A percentile compares a stretch with the other conserved stretches of the same genome.
Evolutionary conservation across 2,329 filamentous ascomycete species (phyloP).

Genomic region (Amylocarpus encephaloides): DNA sequence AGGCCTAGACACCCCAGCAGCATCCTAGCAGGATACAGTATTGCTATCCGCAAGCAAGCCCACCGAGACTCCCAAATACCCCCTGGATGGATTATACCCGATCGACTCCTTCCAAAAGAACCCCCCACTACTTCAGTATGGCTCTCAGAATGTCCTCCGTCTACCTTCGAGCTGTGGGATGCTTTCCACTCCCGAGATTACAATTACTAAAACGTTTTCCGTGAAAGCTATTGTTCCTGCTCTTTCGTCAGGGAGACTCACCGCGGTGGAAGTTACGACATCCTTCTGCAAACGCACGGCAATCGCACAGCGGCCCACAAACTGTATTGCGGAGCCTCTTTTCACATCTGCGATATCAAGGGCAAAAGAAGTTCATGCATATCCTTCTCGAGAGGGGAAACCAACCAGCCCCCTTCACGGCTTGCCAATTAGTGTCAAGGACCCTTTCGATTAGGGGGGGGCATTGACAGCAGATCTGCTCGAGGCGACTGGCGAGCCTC

Average conservation of each 20-base stretch:
- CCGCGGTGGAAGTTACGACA: conserved; percentile 32
- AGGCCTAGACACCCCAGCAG: no score
- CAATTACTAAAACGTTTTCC: conserved; percentile 16
- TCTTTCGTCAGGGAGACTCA: conserved; percentile 12
- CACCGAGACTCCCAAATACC: no score
- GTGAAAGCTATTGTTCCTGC: conserved; percentile 12
- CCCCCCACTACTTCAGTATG: no score
- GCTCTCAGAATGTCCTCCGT: neutral
- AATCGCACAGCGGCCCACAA: conserved; percentile 44
- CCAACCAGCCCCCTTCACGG: conserved; percentile 15
- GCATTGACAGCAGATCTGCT: no score
- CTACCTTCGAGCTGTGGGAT: conserved; percentile 12
- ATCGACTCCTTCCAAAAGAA: no score
- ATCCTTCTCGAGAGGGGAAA: conserved; percentile 30
- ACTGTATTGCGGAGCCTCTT: conserved; percentile 42
- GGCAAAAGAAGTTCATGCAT: conserved; percentile 40
- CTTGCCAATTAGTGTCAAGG: conserved; percentile 16
- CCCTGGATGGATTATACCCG: no score
- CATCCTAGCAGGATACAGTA: no score
- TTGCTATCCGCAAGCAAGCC: no score
- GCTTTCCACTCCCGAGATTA: conserved; percentile 11
- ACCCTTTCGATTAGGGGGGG: neutral
- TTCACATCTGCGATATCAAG: conserved; percentile 39
- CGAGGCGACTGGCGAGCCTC: no score
- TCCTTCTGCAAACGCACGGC: conserved; percentile 43